phyloP scores from a whole-genome alignment of 2,329 filamentous ascomycete species.

The Fusarium annulatum region DNA sequence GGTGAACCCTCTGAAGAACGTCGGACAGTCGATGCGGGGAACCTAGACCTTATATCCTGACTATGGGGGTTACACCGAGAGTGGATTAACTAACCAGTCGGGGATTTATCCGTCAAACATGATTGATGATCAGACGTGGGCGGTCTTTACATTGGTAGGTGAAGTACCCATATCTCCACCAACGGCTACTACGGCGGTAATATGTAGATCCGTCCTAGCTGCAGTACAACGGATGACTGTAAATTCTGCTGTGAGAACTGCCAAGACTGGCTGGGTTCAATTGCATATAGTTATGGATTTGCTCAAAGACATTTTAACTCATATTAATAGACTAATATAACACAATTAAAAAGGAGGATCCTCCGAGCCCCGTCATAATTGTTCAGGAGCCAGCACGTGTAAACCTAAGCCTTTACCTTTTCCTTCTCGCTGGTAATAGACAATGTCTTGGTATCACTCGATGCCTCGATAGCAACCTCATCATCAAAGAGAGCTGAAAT shows the following conservation, averaged over 20 bases:
- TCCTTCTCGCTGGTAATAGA: neutral
- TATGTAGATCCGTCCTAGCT: neutral
- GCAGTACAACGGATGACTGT: no score
- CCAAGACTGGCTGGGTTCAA: neutral
- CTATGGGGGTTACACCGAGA: neutral
- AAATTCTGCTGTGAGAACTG: neutral
- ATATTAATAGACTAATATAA: no score
- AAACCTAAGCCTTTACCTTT: neutral
- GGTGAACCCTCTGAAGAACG: neutral
- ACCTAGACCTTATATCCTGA: neutral
- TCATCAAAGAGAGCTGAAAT: neutral
- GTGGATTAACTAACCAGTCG: neutral
- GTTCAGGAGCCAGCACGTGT: neutral
- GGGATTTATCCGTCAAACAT: neutral
- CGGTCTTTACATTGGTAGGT: neutral
- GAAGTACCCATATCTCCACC: neutral
- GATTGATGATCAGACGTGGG: neutral
- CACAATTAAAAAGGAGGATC: accelerated
- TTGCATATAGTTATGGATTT: accelerated
- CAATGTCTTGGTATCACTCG: neutral
- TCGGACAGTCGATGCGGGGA: neutral
- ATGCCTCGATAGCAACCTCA: neutral
- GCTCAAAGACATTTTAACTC: accelerated
- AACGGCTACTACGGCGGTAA: neutral
- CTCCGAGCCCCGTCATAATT: accelerated